A percentile compares a stretch with the other conserved stretches of the same genome.
phyloP scores from a whole-genome alignment of 2,329 filamentous ascomycete genomes.

The Aspergillus ochraceoroseus region DNA sequence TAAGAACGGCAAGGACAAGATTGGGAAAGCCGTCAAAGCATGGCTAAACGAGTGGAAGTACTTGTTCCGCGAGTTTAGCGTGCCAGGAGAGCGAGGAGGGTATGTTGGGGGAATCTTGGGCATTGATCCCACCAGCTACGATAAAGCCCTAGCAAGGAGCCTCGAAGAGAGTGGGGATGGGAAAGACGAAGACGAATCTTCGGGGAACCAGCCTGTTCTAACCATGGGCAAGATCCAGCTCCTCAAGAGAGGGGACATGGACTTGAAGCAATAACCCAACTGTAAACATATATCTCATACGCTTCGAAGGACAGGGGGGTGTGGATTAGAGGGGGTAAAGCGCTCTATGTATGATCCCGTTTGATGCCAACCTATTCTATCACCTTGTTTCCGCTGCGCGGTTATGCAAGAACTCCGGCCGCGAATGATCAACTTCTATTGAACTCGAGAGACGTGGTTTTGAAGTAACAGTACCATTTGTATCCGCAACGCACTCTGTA shows the following conservation, averaged over 20 bases:
- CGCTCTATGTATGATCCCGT: too few species aligned
- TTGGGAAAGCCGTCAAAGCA: constrained; percentile 84
- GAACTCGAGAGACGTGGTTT: too few species aligned
- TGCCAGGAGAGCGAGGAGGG: constrained; percentile 85
- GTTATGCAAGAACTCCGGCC: too few species aligned
- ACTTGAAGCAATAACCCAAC: constrained; percentile 25
- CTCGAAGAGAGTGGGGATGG: constrained; percentile 24
- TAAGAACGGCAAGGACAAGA: constrained; percentile 98
- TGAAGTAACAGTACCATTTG: too few species aligned
- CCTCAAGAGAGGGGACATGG: constrained; percentile 43
- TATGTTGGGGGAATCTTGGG: constrained; percentile 63
- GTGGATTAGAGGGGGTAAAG: too few species aligned
- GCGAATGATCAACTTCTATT: too few species aligned
- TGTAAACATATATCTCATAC: background rate
- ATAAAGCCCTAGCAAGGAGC: constrained; percentile 37
- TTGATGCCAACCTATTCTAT: too few species aligned
- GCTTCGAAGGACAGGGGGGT: too few species aligned
- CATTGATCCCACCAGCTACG: constrained; percentile 58
- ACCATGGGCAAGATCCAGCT: constrained; percentile 45
- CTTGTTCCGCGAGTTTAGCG: constrained; percentile 90
- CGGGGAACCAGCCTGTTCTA: constrained; percentile 24
- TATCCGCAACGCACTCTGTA: too few species aligned
- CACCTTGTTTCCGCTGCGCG: too few species aligned
- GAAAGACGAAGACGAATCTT: constrained; percentile 24
- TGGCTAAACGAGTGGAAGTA: constrained; percentile 96